A percentile compares a stretch with the other conserved stretches of the same genome.
Conservation (phyloP, 345 rosid genomes). For the Cardamine resedifolia region DNA sequence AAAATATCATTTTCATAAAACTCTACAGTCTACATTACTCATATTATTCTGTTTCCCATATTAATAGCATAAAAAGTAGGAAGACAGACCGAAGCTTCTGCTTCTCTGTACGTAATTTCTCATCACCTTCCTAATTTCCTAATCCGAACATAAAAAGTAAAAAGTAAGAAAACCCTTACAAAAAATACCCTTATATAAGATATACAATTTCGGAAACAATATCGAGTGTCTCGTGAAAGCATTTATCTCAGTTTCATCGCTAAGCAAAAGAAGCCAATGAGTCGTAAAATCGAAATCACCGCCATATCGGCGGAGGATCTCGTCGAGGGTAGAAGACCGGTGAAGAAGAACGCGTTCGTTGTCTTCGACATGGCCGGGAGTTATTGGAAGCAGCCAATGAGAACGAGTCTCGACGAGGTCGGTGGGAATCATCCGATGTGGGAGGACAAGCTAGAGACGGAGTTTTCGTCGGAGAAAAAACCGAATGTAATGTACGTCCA, state of each 20-base stretch:
- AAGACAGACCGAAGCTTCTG: neutral
- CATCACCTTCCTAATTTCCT: conserved; percentile 9
- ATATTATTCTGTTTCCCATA: neutral
- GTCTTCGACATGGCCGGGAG: conserved; percentile 12
- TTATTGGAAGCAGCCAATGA: neutral
- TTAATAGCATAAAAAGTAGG: neutral
- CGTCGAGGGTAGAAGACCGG: neutral
- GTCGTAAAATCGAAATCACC: conserved; percentile 24
- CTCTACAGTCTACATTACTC: neutral
- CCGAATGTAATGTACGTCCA: conserved; percentile 20
- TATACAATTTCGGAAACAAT: neutral
- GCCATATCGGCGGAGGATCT: conserved; percentile 26
- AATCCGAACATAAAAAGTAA: neutral
- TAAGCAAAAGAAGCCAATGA: neutral
- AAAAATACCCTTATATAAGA: neutral
- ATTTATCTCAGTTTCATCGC: neutral
- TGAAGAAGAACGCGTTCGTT: conserved; percentile 15
- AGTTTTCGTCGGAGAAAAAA: neutral
- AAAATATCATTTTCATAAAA: too few species aligned
- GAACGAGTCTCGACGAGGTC: conserved; percentile 7
- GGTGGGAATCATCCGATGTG: conserved; percentile 17
- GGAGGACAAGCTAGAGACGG: conserved; percentile 23
- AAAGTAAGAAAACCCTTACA: neutral
- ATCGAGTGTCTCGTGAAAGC: neutral
- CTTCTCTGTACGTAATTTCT: neutral